Percentiles rank a stretch among this genome's conserved stretches.
phyloP scores from a whole-genome alignment of 352 stramenopile species.

The Peronospora farinosa region DNA sequence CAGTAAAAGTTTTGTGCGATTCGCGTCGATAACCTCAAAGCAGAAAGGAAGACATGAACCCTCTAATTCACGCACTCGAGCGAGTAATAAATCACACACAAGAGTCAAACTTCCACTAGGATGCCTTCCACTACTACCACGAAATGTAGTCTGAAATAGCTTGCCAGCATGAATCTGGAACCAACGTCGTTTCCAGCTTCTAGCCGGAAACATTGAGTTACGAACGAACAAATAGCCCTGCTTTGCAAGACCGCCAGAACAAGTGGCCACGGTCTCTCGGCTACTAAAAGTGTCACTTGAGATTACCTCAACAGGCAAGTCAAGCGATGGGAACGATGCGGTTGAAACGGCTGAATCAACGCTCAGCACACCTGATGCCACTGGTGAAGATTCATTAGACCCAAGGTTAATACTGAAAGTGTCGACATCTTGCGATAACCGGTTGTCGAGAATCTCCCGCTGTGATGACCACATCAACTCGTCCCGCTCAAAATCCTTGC shows the following conservation, averaged over 20 bases:
- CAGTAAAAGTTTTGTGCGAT: constrained; percentile 65
- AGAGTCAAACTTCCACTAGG: constrained; percentile 43
- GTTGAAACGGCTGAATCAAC: constrained; percentile 18
- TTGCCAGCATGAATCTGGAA: constrained; percentile 86
- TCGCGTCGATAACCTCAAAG: constrained; percentile 84
- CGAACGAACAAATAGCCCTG: constrained; percentile 85
- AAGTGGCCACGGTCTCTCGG: constrained; percentile 29
- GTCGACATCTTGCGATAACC: constrained; percentile 50
- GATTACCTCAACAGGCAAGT: constrained; percentile 75
- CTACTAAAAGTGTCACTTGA: constrained; percentile 57
- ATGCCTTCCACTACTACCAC: constrained; percentile 48
- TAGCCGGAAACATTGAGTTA: constrained; percentile 72
- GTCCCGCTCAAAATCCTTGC: constrained; percentile 64
- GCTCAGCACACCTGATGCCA: constrained; percentile 6
- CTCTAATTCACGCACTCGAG: constrained; percentile 59
- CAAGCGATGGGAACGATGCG: constrained; percentile 35
- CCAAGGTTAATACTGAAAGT: constrained; percentile 13
- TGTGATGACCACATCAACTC: constrained; percentile 72
- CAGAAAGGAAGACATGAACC: constrained; percentile 53
- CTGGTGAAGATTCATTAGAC: constrained; percentile 15
- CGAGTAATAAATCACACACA: constrained; percentile 78
- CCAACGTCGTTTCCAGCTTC: constrained; percentile 83
- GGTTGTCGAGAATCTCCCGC: constrained; percentile 51
- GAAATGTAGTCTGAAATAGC: constrained; percentile 59
- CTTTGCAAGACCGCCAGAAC: constrained; percentile 43